Evolutionary conservation across 208 protist species (phyloP), one percentile per base, ranked within the genome.

Genomic region (Angomonas ambiguus): DNA sequence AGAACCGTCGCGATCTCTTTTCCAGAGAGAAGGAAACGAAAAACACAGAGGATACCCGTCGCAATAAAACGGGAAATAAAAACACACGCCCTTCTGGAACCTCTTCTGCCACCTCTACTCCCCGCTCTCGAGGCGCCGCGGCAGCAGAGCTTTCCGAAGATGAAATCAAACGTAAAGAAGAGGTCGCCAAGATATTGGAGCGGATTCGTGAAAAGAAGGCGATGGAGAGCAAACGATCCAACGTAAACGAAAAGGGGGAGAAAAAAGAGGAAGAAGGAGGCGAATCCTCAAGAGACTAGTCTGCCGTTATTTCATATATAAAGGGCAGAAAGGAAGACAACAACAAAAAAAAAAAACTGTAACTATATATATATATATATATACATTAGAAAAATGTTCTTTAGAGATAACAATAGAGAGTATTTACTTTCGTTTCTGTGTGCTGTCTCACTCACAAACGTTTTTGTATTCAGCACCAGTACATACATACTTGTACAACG

Each of bases 141-240:
- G 61, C 66, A n/a, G 48, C 64, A 3, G 20, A 49, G 48, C 11
- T 60, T 3, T 5, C 45, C 28, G 33, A 65, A 18, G 73, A 62
- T 3, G 72, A 71, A 4, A 41, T 59, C 2, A 65, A 49, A 38
- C 74, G 78, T 8, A 72, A 74, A 31, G 78, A 80, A 30, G 78
- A 83, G 20, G 68, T 83, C 27, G 53, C 78, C 8, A 58, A 57
- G 5, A 83, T 83, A 65, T 41, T 83, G 22, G 75, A 80, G 61
- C 78, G 78, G 6, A 70, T 83, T 10, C 67, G 66, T 10, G 35
- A 60, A 0, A 77, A 79, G 60, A 76, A 76, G 20, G 73, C 71
- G 55, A 8, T 56, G 27, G 49, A 56, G 49, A 56, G 27, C 6
- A 25, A 56, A 8, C n/a, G n/a, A n/a, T n/a, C n/a, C n/a, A n/a